Evolutionary conservation across 179 eudicot species (phyloP), one percentile per base, ranked within the genome.

Genomic region (Silene coronaria): DNA sequence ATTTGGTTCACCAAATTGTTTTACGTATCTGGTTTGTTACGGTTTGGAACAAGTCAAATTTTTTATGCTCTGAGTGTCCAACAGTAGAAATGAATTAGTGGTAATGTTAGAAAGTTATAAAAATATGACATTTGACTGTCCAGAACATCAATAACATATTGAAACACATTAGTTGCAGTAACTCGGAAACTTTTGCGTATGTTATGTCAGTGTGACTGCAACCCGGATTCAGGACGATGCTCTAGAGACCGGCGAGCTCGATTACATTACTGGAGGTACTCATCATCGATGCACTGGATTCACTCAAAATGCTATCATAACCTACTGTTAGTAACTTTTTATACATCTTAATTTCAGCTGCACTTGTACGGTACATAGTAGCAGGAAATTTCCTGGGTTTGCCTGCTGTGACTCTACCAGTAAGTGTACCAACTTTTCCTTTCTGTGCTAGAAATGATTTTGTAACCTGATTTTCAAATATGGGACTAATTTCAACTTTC

Each of bases 381-480:
- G 84, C 97, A 53, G 99, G 97, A 74, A 96, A 96, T 80, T 96
- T 96, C 84, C 84, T 96, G 66, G 99, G 99, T 72, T 80, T 96
- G 78, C 99, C 99, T 23, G 99, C 99, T 7, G 90, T 92, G 57
- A 88, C 97, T 76, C 81, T 96, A 22, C 99, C 99, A 22, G 99
- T 95, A 84, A 61, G 81, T 70, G 4, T 48, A 5, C 9, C 2
- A 26, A 2, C 79, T 53, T 34, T 30, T 28, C 16, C 21, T 28
- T 16, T 7, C n/a, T 75, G 63, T 62, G 70, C n/a, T 13, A 11
- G n/a, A 5, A 58, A 8, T 22, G 63, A 22, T n/a, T 30, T n/a
- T n/a, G n/a, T n/a, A n/a, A n/a, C 13, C 19, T 58, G 19, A 17
- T 69, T 22, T 55, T 34, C 46, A 42, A 19, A 63, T 73, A 3